Conservation (phyloP, 2,329 filamentous ascomycete species). For the Aspergillus vadensis region DNA sequence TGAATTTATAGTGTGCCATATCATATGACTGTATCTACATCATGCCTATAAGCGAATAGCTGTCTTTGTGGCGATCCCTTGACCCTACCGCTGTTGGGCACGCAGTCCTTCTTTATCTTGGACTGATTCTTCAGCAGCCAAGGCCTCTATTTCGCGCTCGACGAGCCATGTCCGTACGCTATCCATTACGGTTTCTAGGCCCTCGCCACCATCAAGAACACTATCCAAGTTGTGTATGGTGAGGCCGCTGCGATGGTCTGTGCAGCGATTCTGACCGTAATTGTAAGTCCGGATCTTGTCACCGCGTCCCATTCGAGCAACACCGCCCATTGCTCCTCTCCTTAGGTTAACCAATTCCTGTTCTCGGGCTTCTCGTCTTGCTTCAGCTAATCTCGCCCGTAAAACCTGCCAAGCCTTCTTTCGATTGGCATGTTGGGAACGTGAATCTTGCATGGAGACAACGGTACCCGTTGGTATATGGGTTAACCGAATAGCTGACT, state of each 20-base stretch:
- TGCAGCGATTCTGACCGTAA: conserved; percentile 74
- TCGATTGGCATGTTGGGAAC: conserved; percentile 87
- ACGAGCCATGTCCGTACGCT: conserved; percentile 76
- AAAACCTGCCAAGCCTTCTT: conserved; percentile 84
- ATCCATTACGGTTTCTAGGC: conserved; percentile 73
- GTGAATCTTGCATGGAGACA: conserved; percentile 88
- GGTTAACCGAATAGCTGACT: conserved; percentile 90
- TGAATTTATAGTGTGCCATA: background rate
- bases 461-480: conserved; percentile 84
- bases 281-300: conserved; percentile 97
- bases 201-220: conserved; percentile 74
- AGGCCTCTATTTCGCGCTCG: conserved; percentile 70
- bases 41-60: background rate
- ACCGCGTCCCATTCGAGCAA: conserved; percentile 78
- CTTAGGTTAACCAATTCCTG: conserved; percentile 74
- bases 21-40: background rate
- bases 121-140: conserved; percentile 67
- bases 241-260: conserved; percentile 80
- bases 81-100: conserved; percentile 1
- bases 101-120: conserved; percentile 25
- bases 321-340: conserved; percentile 74
- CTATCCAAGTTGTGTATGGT: conserved; percentile 79
- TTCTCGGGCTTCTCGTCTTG: conserved; percentile 77
- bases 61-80: conserved; percentile 14
- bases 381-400: conserved; percentile 77